These are phyloP conservation scores for Candida easanensis DNA, from an alignment of 805 yeast species.

Conservation along the genomic window DNA sequence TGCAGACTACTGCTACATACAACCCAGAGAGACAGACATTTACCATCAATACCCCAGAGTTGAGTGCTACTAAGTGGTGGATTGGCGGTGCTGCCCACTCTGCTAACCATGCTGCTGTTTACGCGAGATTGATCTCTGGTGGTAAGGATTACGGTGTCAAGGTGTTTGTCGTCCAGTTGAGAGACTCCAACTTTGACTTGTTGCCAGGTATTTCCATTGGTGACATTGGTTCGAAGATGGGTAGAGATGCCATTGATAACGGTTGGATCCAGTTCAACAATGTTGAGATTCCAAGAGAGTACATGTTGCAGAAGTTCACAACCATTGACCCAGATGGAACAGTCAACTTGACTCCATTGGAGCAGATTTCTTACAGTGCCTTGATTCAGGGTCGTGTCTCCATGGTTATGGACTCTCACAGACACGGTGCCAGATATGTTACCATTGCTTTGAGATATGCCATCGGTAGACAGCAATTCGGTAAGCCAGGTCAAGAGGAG, in stretches of 20 bases:
- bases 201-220: slow-evolving; percentile 81
- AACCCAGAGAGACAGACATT: slow-evolving; percentile 65
- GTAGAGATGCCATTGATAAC: slow-evolving; percentile 91
- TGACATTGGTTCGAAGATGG: slow-evolving; percentile 94
- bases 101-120: slow-evolving; percentile 80
- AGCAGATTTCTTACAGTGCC: slow-evolving; percentile 86
- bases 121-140: slow-evolving; percentile 76
- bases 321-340: slow-evolving; percentile 67
- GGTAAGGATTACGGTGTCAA: slow-evolving; percentile 91
- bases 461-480: slow-evolving; percentile 54
- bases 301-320: slow-evolving; percentile 76
- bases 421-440: slow-evolving; percentile 72
- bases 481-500: slow-evolving; percentile 51
- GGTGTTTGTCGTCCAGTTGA: slow-evolving; percentile 89
- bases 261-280: slow-evolving; percentile 93
- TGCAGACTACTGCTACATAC: slow-evolving; percentile 89
- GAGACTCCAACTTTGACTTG: slow-evolving; percentile 62
- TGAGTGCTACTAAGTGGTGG: slow-evolving; percentile 98
- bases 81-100: slow-evolving; percentile 97
- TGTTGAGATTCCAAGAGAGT: slow-evolving; percentile 71
- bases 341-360: slow-evolving; percentile 73
- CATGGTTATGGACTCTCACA: slow-evolving; percentile 84
- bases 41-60: slow-evolving; percentile 78
- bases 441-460: slow-evolving; percentile 90
- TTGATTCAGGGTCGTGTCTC: slow-evolving; percentile 84